A percentile compares a stretch with the other conserved stretches of the same genome.
These are phyloP conservation scores for Sclerotinia trifoliorum DNA, from an alignment of 2,329 filamentous ascomycete species.

Conservation along the genomic window DNA sequence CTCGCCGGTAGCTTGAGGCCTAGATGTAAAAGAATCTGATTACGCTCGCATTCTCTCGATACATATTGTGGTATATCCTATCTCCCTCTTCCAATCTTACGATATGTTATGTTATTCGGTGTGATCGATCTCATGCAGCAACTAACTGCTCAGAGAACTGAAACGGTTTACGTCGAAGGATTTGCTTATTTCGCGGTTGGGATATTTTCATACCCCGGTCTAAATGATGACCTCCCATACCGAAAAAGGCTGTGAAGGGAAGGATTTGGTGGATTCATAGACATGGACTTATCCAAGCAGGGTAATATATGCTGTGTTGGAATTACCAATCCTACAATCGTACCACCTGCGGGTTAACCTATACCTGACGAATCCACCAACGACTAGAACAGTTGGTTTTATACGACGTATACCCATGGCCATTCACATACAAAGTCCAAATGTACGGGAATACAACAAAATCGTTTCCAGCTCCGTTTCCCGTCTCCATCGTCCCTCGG, in stretches of 20 bases:
- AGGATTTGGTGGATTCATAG: background rate
- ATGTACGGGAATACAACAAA: background rate
- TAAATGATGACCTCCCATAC: background rate
- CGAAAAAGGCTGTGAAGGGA: background rate
- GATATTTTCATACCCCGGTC: background rate
- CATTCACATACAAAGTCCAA: background rate
- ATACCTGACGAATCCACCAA: constrained; percentile 7
- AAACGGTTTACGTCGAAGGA: background rate
- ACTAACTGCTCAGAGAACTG: background rate
- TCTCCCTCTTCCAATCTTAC: background rate
- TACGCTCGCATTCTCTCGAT: background rate
- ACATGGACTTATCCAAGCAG: background rate
- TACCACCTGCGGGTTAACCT: constrained; percentile 3
- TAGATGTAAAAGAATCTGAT: too few relatives aligned
- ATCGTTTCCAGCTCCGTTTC: background rate
- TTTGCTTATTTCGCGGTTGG: constrained; percentile 5
- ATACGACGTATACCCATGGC: constrained; percentile 4
- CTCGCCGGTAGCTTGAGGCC: background rate
- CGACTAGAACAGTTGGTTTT: constrained; percentile 7
- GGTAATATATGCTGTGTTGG: background rate
- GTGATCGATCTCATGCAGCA: background rate
- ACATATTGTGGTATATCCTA: background rate
- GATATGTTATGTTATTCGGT: background rate
- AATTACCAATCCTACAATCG: background rate
- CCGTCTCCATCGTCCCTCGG: background rate